Evolutionary conservation across 2,329 filamentous ascomycete genomes (phyloP).

Genomic region (Ceratocystiopsis minuta): DNA sequence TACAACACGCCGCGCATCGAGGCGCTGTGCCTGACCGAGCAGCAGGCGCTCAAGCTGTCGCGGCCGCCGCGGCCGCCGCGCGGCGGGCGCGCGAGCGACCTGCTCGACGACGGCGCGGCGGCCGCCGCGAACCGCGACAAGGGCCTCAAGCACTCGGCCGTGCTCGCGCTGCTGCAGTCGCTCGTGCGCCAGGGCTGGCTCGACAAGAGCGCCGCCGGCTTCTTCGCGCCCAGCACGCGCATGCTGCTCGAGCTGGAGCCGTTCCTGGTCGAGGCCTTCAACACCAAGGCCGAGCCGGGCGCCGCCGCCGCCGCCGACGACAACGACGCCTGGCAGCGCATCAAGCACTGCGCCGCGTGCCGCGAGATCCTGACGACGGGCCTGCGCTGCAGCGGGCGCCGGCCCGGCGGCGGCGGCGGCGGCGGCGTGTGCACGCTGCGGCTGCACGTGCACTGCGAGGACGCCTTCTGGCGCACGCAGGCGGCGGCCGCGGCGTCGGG

Average conservation of each 20-base stretch:
- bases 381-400: conserved; percentile 56
- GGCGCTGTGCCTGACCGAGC: conserved; percentile 62
- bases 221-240: conserved; percentile 59
- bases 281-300: conserved; percentile 33
- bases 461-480: conserved; percentile 26
- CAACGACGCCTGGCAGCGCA: conserved; percentile 45
- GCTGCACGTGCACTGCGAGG: too few relatives aligned
- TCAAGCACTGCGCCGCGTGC: conserved; percentile 80
- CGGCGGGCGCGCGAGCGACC: neutral
- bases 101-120: conserved; percentile 5
- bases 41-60: conserved; percentile 58
- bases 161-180: conserved; percentile 50
- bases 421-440: too few relatives aligned
- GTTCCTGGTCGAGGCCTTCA: conserved; percentile 82
- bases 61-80: conserved; percentile 24
- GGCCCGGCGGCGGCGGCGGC: too few relatives aligned
- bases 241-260: conserved; percentile 67
- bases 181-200: conserved; percentile 75
- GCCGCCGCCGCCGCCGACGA: conserved; percentile 25
- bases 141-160: conserved; percentile 58
- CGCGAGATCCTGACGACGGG: conserved; percentile 77
- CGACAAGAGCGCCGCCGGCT: conserved; percentile 51
- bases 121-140: conserved; percentile 20
- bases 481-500: conserved; percentile 23
- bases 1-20: conserved; percentile 69